Conservation (phyloP, 805 yeast species). For the Komagataella populi region DNA sequence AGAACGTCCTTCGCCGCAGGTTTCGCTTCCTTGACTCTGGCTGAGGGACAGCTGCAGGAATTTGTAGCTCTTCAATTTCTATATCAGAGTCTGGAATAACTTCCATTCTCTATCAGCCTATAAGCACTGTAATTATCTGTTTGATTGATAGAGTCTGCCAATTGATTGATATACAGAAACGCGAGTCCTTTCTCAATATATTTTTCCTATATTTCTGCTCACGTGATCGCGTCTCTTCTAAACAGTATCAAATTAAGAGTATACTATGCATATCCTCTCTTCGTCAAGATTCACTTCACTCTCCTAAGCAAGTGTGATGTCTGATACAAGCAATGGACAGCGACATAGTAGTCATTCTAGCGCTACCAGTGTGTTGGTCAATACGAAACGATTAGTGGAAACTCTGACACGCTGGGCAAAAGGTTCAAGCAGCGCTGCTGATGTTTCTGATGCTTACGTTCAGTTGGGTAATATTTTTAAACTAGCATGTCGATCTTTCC, state of each 20-base stretch:
- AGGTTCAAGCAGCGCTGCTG: slow-evolving; percentile 62
- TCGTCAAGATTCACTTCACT: neutral
- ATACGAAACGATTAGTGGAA: slow-evolving; percentile 82
- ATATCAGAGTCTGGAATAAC: slow-evolving; percentile 5
- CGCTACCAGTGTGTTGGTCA: slow-evolving; percentile 66
- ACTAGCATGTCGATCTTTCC: slow-evolving; percentile 69
- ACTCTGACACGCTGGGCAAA: slow-evolving; percentile 84
- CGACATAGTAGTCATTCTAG: slow-evolving; percentile 53
- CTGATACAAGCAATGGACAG: neutral
- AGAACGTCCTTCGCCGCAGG: slow-evolving; percentile 8
- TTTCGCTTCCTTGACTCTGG: neutral
- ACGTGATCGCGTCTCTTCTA: neutral
- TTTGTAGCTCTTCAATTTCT: slow-evolving; percentile 1
- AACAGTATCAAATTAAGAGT: neutral
- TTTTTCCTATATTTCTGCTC: slow-evolving; percentile 1
- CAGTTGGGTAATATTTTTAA: slow-evolving; percentile 89
- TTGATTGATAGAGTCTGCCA: neutral
- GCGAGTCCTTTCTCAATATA: neutral
- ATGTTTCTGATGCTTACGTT: slow-evolving; percentile 84
- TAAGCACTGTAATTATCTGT: neutral
- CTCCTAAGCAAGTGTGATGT: neutral
- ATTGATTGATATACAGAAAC: neutral
- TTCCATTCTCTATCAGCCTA: neutral
- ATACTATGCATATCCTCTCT: neutral
- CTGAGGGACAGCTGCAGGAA: neutral